Evolutionary conservation across 257 asterid genomes (phyloP).

Genomic region (Pogostemon cablin): DNA sequence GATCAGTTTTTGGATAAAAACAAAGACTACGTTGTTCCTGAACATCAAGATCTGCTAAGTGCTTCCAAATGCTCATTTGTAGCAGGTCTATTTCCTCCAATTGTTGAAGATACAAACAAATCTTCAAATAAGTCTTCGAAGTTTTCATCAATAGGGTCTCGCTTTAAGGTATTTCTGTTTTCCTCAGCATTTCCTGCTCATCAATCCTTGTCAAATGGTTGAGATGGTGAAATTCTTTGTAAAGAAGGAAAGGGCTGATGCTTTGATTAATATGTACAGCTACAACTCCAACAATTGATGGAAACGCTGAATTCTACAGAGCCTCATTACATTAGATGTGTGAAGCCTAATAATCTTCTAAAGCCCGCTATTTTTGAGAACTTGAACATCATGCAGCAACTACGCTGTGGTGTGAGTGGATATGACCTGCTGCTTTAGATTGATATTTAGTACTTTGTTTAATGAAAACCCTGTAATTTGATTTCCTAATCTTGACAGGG

Average conservation of each 20-base stretch:
- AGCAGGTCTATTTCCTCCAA: conserved; percentile 84
- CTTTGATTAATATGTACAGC: conserved; percentile 51
- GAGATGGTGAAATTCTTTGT: conserved; percentile 28
- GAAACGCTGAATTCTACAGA: conserved; percentile 93
- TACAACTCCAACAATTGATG: conserved; percentile 97
- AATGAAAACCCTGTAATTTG: conserved; percentile 9
- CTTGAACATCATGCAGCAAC: conserved; percentile 85
- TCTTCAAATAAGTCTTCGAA: conserved; percentile 87
- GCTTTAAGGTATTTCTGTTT: conserved; percentile 69
- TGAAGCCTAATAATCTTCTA: conserved; percentile 93
- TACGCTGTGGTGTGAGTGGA: conserved; percentile 97
- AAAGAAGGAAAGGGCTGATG: conserved; percentile 37
- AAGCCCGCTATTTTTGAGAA: conserved; percentile 96
- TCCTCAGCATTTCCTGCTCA: conserved; percentile 16
- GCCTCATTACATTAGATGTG: conserved; percentile 98
- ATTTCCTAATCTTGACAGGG: conserved; percentile 54
- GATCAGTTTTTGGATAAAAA: conserved; percentile 96
- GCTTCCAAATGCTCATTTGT: conserved; percentile 87
- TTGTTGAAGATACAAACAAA: conserved; percentile 75
- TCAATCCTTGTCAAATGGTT: background rate
- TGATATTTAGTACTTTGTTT: conserved; percentile 1
- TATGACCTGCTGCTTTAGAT: conserved; percentile 20
- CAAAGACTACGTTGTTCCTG: conserved; percentile 96
- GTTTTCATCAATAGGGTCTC: conserved; percentile 96
- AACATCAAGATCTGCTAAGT: conserved; percentile 86